Evolutionary conservation across 106 monocot species (phyloP).

Genomic region (Dendrobium huoshanense): DNA sequence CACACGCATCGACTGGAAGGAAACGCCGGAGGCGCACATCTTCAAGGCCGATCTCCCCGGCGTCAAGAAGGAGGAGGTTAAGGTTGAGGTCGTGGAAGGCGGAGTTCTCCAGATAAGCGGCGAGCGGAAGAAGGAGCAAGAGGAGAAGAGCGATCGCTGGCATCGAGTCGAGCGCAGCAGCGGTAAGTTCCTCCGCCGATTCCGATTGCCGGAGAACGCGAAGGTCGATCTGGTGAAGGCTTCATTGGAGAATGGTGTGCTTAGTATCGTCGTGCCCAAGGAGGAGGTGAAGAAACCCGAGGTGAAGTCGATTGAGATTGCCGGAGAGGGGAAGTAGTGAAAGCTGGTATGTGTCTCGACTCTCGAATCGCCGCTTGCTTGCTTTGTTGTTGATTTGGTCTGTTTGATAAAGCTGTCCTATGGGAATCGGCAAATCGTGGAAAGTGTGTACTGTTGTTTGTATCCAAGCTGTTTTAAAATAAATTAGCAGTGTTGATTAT

Average conservation of each 20-base stretch:
- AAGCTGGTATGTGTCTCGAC: background rate
- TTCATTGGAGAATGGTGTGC: constrained; percentile 44
- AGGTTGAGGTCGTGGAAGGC: constrained; percentile 12
- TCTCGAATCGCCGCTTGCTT: no score
- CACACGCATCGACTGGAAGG: constrained; percentile 30
- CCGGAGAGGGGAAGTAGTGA: background rate
- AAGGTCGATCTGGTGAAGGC: constrained; percentile 33
- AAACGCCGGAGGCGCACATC: constrained; percentile 25
- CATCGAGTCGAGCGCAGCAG: constrained; percentile 41
- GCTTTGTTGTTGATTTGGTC: no score
- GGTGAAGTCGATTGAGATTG: constrained; percentile 28
- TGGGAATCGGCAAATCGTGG: no score
- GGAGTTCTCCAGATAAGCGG: background rate
- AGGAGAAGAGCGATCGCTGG: constrained; percentile 1
- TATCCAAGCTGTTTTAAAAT: no score
- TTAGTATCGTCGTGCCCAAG: constrained; percentile 44
- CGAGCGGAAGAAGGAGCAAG: no score
- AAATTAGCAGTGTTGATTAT: no score
- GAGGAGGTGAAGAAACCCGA: constrained; percentile 34
- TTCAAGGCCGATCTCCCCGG: constrained; percentile 27
- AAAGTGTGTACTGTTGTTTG: no score
- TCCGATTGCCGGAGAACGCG: constrained; percentile 38
- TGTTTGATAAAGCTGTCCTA: no score
- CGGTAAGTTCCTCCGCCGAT: constrained; percentile 35
- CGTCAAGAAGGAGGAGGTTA: constrained; percentile 13